Conservation (phyloP, 1,284 basidiomycete species). For the Filobasidium uniguttulatum region DNA sequence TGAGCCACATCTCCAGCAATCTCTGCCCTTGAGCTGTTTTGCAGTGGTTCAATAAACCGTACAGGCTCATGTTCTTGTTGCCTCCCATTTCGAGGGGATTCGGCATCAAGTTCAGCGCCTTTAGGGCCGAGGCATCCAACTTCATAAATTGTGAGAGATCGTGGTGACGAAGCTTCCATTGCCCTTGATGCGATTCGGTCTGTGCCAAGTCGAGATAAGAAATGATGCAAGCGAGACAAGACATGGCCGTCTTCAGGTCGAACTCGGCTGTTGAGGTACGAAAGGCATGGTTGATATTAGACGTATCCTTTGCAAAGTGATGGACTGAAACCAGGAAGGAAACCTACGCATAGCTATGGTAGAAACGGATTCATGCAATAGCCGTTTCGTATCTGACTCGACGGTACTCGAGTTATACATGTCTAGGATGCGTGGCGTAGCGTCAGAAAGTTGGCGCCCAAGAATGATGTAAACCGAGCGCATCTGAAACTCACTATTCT, state of each 20-base stretch:
- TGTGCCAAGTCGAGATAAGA: slow-evolving; percentile 70
- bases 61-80: slow-evolving; percentile 68
- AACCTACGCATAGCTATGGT: slow-evolving; percentile 39
- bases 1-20: slow-evolving; percentile 82
- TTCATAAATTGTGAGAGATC: slow-evolving; percentile 92
- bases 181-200: slow-evolving; percentile 66
- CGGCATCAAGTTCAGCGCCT: slow-evolving; percentile 78
- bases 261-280: slow-evolving; percentile 54
- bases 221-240: slow-evolving; percentile 67
- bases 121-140: slow-evolving; percentile 83
- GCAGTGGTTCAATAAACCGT: slow-evolving; percentile 85
- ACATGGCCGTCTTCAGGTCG: slow-evolving; percentile 61
- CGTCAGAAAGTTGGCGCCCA: not conserved
- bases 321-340: slow-evolving; percentile 16
- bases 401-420: slow-evolving; percentile 74
- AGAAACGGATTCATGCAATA: slow-evolving; percentile 48
- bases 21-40: slow-evolving; percentile 93
- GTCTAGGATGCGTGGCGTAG: slow-evolving; percentile 41
- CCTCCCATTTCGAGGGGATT: slow-evolving; percentile 45
- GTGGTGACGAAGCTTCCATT: slow-evolving; percentile 70
- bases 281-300: not conserved
- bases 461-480: no score
- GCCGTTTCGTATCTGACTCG: slow-evolving; percentile 67
- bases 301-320: not conserved
- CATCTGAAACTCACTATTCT: slow-evolving; percentile 57